phyloP scores from a whole-genome alignment of 306 rosid genomes.

The Rubus idaeus region DNA sequence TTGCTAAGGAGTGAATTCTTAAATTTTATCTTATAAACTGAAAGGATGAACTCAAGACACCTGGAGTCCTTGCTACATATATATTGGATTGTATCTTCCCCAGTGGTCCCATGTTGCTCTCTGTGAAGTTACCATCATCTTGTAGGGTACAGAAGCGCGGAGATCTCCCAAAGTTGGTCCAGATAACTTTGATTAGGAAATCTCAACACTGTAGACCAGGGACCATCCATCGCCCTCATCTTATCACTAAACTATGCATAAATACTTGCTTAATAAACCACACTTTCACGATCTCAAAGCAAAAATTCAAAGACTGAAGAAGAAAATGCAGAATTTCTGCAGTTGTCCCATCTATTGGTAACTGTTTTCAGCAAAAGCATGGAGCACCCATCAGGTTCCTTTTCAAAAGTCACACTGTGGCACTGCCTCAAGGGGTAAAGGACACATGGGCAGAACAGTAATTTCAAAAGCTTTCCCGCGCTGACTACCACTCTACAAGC shows the following conservation, averaged over 20 bases:
- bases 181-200: slow-evolving; percentile 24
- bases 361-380: slow-evolving; percentile 14
- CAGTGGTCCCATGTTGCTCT: slow-evolving; percentile 30
- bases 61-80: background rate
- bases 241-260: background rate
- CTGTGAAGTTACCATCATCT: slow-evolving; percentile 37
- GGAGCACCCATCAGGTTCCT: slow-evolving; percentile 2
- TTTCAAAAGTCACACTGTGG: background rate
- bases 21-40: too few species aligned
- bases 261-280: background rate
- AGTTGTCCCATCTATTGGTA: slow-evolving; percentile 16
- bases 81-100: slow-evolving; percentile 3
- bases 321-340: background rate
- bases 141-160: slow-evolving; percentile 28
- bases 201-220: slow-evolving; percentile 25
- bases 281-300: background rate
- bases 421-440: background rate
- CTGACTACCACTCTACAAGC: slow-evolving; percentile 7
- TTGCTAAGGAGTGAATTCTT: too few species aligned
- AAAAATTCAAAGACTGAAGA: background rate
- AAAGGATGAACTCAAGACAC: background rate
- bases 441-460: slow-evolving; percentile 3
- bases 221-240: slow-evolving; percentile 28
- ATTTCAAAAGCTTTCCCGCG: slow-evolving; percentile 6
- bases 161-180: slow-evolving; percentile 35